A percentile compares a stretch with the other conserved stretches of the same genome.
Conservation (phyloP, 768 basidiomycete genomes). For the Lanmaoa rubissima region DNA sequence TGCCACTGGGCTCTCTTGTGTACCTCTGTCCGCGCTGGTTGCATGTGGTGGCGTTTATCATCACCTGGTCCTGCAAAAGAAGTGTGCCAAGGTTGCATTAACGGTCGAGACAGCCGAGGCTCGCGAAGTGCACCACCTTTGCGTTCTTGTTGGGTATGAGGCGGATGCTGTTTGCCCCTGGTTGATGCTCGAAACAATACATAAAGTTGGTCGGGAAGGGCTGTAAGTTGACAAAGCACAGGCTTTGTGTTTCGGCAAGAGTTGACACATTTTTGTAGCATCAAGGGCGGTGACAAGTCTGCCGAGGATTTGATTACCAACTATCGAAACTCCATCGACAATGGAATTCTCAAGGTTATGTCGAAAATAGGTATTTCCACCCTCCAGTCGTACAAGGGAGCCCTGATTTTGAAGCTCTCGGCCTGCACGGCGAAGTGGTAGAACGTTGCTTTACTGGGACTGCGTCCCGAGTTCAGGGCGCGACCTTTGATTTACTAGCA, state of each 20-base stretch:
- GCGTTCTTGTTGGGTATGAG: conserved; percentile 95
- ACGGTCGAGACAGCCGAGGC: conserved; percentile 98
- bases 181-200: conserved; percentile 92
- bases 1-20: conserved; percentile 67
- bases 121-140: conserved; percentile 95
- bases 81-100: conserved; percentile 89
- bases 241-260: background rate
- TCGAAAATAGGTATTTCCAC: conserved; percentile 99
- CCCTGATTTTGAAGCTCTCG: conserved; percentile 97
- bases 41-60: conserved; percentile 98
- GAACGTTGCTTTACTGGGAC: conserved; percentile 92
- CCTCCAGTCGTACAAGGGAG: conserved; percentile 96
- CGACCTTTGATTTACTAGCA: conserved; percentile 93
- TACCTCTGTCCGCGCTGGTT: conserved; percentile 85
- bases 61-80: conserved; percentile 86
- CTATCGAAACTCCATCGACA: conserved; percentile 84
- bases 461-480: conserved; percentile 94
- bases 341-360: conserved; percentile 98
- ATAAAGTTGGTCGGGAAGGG: conserved; percentile 87
- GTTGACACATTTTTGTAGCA: conserved; percentile 40
- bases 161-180: conserved; percentile 97
- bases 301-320: conserved; percentile 75
- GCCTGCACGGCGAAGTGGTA: conserved; percentile 89
- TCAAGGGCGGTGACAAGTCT: conserved; percentile 74
- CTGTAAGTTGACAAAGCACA: conserved; percentile 56